A percentile compares a stretch with the other conserved stretches of the same genome.
Evolutionary conservation across 208 protist species (phyloP).

Genomic region (Trypanosoma melophagium): DNA sequence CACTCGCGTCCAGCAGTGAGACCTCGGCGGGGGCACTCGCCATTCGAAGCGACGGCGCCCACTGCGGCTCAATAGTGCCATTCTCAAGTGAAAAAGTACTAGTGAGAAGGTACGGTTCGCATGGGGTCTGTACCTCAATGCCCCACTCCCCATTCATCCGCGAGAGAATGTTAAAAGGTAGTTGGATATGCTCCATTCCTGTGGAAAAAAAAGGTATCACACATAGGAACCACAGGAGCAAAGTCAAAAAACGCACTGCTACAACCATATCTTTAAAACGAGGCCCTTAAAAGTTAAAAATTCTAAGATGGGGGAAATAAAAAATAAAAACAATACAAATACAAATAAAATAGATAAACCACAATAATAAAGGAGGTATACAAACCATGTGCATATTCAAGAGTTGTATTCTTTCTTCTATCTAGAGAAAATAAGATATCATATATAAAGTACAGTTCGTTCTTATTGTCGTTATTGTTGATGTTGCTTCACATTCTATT

Average conservation of each 20-base stretch:
- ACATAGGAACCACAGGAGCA: conserved; percentile 17
- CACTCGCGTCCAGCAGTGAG: conserved; percentile 29
- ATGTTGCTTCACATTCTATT: too few relatives aligned
- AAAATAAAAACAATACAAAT: neutral
- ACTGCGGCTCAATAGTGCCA: conserved; percentile 28
- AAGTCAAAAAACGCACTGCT: neutral
- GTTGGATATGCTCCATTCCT: conserved; percentile 24
- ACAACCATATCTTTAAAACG: neutral
- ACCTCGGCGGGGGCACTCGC: conserved; percentile 17
- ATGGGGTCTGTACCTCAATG: conserved; percentile 56
- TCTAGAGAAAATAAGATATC: neutral
- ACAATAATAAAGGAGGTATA: neutral
- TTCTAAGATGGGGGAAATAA: neutral
- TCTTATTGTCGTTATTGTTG: too few relatives aligned
- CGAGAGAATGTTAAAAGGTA: conserved; percentile 46
- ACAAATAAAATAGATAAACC: too few relatives aligned
- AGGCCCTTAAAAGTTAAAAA: neutral
- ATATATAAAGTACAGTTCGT: neutral
- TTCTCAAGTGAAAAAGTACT: conserved; percentile 46
- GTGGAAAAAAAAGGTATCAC: conserved; percentile 5
- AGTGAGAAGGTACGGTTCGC: conserved; percentile 19
- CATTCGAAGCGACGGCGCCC: conserved; percentile 1
- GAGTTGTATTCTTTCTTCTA: conserved; percentile 3
- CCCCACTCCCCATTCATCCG: conserved; percentile 59
- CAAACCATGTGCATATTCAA: neutral